Evolutionary conservation across 192 early-diverging fungal species (phyloP).

Genomic region (Mortierella hygrophila): DNA sequence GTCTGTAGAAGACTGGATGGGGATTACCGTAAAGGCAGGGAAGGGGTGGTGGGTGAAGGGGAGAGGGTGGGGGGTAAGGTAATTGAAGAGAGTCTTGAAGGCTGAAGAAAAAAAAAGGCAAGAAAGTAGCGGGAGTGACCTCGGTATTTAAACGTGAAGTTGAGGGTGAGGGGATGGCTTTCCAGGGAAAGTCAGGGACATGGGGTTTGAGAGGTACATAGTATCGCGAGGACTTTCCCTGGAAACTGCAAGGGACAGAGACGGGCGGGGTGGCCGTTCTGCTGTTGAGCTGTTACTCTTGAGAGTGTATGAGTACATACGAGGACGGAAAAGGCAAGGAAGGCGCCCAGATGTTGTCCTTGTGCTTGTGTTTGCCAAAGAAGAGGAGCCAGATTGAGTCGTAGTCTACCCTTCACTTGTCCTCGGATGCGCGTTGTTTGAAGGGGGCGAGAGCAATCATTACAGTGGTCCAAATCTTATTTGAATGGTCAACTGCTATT

Average conservation of each 20-base stretch:
- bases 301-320: too few relatives aligned
- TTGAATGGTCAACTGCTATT: background rate
- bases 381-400: background rate
- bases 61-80: conserved; percentile 4
- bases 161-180: background rate
- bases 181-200: background rate
- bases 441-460: background rate
- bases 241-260: conserved; percentile 3
- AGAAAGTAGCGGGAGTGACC: background rate
- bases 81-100: conserved; percentile 19
- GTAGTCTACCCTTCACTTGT: background rate
- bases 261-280: background rate
- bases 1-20: conserved; percentile 21
- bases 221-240: conserved; percentile 1
- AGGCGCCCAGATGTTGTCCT: background rate
- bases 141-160: conserved; percentile 3
- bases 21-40: conserved; percentile 11
- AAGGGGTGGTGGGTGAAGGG: conserved; percentile 5
- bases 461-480: conserved; percentile 7
- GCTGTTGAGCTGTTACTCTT: background rate
- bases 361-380: background rate
- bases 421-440: conserved; percentile 1
- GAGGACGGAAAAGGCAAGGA: background rate
- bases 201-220: background rate
- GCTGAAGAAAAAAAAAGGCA: conserved; percentile 19